Evolutionary conservation across 2,329 filamentous ascomycete species (phyloP), one percentile per base, ranked within the genome.

Genomic region (Apiospora marii): DNA sequence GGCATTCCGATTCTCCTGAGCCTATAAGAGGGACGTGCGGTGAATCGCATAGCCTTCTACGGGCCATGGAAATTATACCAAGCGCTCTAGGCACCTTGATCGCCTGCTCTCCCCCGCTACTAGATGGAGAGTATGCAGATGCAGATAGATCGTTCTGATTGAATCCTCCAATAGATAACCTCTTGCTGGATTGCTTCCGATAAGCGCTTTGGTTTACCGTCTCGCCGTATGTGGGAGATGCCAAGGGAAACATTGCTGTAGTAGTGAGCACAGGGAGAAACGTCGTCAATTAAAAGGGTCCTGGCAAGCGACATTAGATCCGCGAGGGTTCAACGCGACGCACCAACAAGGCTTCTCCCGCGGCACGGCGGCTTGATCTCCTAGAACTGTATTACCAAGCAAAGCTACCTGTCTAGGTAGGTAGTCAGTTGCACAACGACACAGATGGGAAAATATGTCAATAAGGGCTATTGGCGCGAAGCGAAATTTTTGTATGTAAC

Each of bases 261-360:
- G 34, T 61, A 41, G 12, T 64, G 58, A 22, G 41, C 34, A 24
- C 58, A 64, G 58, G 58, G 19, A 64, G 58, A 41, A n/a, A 64
- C 34, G 58, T 64, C 58, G 58, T 64, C 58, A 64, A 64, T 64
- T 64, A 64, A 41, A 64, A 64, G 34, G 58, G 58, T 64, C 58
- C 58, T 64, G 58, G 16, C 58, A 64, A 64, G 34, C 58, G 58
- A 41, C 41, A 64, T 64, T 64, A 64, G 58, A 64, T 64, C 34
- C 34, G 58, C 5, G 30, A 41, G 58, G 34, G 34, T 64, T 64
- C 22, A 37, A 37, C 58, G 58, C 58, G 58, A 41, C 19, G 34
- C 30, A 64, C 58, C 58, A 41, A 41, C 58, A 64, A 34, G 58
- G 34, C 58, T 41, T 64, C 58, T 64, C 58, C 58, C 58, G 58